These are phyloP conservation scores for Phytophthora ohioensis DNA, from an alignment of 352 stramenopile genomes.

Conservation along the genomic window DNA sequence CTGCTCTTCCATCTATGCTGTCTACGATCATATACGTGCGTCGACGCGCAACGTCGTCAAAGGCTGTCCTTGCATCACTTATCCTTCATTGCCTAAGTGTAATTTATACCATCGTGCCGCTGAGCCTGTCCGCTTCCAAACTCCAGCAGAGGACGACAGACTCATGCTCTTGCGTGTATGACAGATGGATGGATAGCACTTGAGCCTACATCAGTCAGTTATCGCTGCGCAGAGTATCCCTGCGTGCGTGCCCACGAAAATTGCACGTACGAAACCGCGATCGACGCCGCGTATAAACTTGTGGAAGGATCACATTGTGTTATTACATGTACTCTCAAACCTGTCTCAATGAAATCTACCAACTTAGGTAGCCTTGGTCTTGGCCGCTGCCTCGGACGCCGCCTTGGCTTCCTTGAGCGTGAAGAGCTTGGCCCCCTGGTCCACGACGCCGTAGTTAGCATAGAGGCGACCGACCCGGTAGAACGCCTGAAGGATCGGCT, in stretches of 20 bases:
- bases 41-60: slow-evolving; percentile 29
- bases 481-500: slow-evolving; percentile 76
- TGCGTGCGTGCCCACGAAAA: slow-evolving; percentile 11
- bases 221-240: background rate
- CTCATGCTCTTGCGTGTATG: slow-evolving; percentile 11
- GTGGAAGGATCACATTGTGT: slow-evolving; percentile 17
- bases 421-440: slow-evolving; percentile 70
- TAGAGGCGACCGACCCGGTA: slow-evolving; percentile 69
- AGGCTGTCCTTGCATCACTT: slow-evolving; percentile 21
- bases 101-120: background rate
- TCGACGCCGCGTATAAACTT: background rate
- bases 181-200: slow-evolving; percentile 19
- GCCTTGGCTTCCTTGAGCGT: slow-evolving; percentile 71
- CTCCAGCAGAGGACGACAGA: background rate
- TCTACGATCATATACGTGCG: slow-evolving; percentile 26
- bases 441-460: slow-evolving; percentile 75
- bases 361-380: slow-evolving; percentile 44
- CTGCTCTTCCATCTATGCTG: slow-evolving; percentile 18
- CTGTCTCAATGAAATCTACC: slow-evolving; percentile 27
- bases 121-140: slow-evolving; percentile 10
- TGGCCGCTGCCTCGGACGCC: slow-evolving; percentile 35
- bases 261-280: background rate
- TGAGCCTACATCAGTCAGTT: background rate
- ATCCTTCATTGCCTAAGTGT: slow-evolving; percentile 1
- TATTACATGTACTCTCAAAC: slow-evolving; percentile 21